These are phyloP conservation scores for Cladosporium sp. DNA, from an alignment of 2,329 filamentous ascomycete genomes.

Conservation along the genomic window DNA sequence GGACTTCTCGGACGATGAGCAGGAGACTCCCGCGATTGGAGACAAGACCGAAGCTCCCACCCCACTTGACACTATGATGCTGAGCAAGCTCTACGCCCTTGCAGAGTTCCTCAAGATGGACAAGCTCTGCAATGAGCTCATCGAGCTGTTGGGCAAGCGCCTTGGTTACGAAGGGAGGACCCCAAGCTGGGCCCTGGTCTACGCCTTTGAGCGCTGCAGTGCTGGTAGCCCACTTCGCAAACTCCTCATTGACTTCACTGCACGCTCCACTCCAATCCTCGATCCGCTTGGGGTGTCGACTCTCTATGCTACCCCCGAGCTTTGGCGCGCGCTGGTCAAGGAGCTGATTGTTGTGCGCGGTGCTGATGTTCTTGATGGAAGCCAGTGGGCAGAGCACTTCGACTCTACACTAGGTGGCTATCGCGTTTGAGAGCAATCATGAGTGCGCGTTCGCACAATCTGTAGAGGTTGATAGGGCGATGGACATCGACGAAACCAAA, in stretches of 20 bases:
- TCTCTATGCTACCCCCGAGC: neutral
- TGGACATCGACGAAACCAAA: neutral
- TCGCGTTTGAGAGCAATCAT: neutral
- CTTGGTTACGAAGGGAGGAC: neutral
- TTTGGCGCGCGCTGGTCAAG: neutral
- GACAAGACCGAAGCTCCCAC: neutral
- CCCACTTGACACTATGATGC: neutral
- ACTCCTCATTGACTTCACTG: slow-evolving; percentile 2
- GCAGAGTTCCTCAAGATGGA: neutral
- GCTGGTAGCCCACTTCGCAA: neutral
- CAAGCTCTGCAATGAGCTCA: neutral
- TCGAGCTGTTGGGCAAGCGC: neutral
- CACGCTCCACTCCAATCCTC: neutral
- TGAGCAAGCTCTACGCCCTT: slow-evolving; percentile 8
- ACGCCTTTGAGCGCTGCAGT: slow-evolving; percentile 6
- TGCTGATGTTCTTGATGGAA: neutral
- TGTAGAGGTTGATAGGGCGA: neutral
- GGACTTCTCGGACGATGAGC: neutral
- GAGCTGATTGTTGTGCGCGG: neutral
- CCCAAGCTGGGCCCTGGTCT: neutral
- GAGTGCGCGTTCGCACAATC: neutral
- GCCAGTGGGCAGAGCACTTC: neutral
- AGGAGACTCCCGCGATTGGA: neutral
- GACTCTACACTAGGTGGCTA: neutral
- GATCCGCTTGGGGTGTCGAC: neutral